A percentile compares a stretch with the other conserved stretches of the same genome.
Conservation (phyloP, 2,329 filamentous ascomycete species). For the Ophiostoma montium region DNA sequence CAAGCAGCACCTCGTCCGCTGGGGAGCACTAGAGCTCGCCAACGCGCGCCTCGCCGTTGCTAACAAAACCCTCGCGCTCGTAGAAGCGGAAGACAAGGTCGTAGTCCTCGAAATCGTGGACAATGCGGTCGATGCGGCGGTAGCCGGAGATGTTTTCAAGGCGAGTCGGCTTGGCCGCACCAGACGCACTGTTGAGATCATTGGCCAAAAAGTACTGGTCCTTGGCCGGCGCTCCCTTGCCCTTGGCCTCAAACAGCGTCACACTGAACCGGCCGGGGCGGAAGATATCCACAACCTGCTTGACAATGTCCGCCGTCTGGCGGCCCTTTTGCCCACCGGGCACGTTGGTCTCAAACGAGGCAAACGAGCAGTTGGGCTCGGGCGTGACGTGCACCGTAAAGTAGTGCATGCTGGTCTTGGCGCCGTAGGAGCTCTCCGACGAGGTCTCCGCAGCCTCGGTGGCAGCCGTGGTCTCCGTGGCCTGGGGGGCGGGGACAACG, state of each 20-base stretch:
- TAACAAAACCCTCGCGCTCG: slow-evolving; percentile 68
- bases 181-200: slow-evolving; percentile 7
- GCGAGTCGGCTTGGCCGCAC: slow-evolving; percentile 28
- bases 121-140: slow-evolving; percentile 78
- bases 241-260: slow-evolving; percentile 87
- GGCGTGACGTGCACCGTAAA: slow-evolving; percentile 98
- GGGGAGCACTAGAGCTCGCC: slow-evolving; percentile 27
- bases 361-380: slow-evolving; percentile 92
- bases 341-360: slow-evolving; percentile 96
- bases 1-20: no score
- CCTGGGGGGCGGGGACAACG: slow-evolving; percentile 63
- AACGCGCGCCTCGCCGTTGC: slow-evolving; percentile 36
- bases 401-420: slow-evolving; percentile 45
- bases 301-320: slow-evolving; percentile 77
- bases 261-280: slow-evolving; percentile 95
- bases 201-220: slow-evolving; percentile 15
- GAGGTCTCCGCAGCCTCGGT: slow-evolving; percentile 20
- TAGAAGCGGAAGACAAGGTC: slow-evolving; percentile 95
- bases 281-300: slow-evolving; percentile 92
- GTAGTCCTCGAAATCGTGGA: slow-evolving; percentile 95
- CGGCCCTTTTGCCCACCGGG: slow-evolving; percentile 77
- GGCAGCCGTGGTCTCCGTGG: slow-evolving; percentile 17
- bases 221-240: slow-evolving; percentile 14
- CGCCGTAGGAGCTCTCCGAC: slow-evolving; percentile 26
- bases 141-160: slow-evolving; percentile 80